These are phyloP conservation scores for Solanum tarapatanum DNA, from an alignment of 257 asterid genomes.

Conservation along the genomic window DNA sequence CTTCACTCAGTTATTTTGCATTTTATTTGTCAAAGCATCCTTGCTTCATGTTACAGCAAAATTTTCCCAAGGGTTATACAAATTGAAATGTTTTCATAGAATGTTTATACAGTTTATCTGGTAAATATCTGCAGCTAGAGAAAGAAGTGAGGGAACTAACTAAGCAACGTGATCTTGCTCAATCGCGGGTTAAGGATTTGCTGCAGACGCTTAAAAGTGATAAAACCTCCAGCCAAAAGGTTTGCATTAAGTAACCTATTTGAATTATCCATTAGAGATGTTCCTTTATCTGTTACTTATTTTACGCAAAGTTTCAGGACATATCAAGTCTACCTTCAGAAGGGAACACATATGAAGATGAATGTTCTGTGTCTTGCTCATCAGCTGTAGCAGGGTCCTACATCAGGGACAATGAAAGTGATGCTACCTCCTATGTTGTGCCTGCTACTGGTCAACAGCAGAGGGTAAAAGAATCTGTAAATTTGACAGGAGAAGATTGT, in stretches of 20 bases:
- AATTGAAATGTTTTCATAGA: neutral
- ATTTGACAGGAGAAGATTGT: slow-evolving; percentile 36
- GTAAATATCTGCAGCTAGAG: slow-evolving; percentile 57
- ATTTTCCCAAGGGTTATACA: neutral
- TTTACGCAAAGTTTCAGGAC: neutral
- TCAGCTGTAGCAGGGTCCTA: slow-evolving; percentile 12
- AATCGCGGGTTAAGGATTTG: slow-evolving; percentile 63
- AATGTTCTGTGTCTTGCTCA: slow-evolving; percentile 18
- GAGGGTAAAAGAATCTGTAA: slow-evolving; percentile 15
- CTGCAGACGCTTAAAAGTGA: slow-evolving; percentile 28
- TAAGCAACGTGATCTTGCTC: slow-evolving; percentile 65
- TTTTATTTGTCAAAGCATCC: neutral
- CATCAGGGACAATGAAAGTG: slow-evolving; percentile 8
- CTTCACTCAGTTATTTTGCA: neutral
- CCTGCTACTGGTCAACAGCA: slow-evolving; percentile 22
- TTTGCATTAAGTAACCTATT: neutral
- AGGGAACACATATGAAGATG: slow-evolving; percentile 14
- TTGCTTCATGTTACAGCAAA: neutral
- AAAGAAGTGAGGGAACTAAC: slow-evolving; percentile 74
- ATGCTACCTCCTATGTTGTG: slow-evolving; percentile 5
- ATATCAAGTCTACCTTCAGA: neutral
- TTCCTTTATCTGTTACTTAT: neutral
- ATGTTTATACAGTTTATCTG: neutral
- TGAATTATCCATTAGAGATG: neutral
- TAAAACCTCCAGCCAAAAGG: slow-evolving; percentile 22